Evolutionary conservation across 2,329 filamentous ascomycete species (phyloP).

Genomic region (Geoglossum cookeanum): DNA sequence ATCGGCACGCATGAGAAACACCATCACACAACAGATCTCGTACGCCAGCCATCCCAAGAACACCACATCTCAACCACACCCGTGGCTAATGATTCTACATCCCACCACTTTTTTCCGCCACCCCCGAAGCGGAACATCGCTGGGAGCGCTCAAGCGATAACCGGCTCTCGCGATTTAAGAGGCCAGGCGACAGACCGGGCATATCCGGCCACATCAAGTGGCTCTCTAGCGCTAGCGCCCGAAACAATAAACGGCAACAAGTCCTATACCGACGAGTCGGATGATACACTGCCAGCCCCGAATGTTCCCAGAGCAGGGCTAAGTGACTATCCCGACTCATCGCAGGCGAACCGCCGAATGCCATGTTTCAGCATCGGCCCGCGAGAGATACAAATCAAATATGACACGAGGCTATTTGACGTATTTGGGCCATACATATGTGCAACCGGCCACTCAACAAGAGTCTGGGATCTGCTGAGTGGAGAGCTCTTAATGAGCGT

Average conservation of each 20-base stretch:
- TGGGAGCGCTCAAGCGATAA: neutral
- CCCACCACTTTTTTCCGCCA: neutral
- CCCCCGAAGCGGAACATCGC: neutral
- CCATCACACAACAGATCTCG: neutral
- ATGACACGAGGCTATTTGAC: slow-evolving; percentile 72
- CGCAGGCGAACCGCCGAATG: slow-evolving; percentile 65
- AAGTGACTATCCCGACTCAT: slow-evolving; percentile 64
- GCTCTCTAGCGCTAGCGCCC: neutral
- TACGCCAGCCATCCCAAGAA: neutral
- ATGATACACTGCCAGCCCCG: slow-evolving; percentile 27
- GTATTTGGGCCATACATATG: slow-evolving; percentile 77
- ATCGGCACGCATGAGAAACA: neutral
- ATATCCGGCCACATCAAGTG: neutral
- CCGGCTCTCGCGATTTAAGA: neutral
- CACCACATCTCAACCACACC: neutral
- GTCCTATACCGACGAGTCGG: slow-evolving; percentile 25
- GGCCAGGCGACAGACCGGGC: neutral
- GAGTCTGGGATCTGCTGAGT: slow-evolving; percentile 70
- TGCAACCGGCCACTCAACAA: slow-evolving; percentile 69
- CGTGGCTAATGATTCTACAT: neutral
- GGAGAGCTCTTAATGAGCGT: slow-evolving; percentile 68
- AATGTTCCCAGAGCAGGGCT: slow-evolving; percentile 8
- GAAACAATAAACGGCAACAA: neutral
- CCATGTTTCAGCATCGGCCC: slow-evolving; percentile 54
- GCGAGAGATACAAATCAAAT: slow-evolving; percentile 64